These are phyloP conservation scores for Metschnikowia similis DNA, from an alignment of 805 yeast species.

Conservation along the genomic window DNA sequence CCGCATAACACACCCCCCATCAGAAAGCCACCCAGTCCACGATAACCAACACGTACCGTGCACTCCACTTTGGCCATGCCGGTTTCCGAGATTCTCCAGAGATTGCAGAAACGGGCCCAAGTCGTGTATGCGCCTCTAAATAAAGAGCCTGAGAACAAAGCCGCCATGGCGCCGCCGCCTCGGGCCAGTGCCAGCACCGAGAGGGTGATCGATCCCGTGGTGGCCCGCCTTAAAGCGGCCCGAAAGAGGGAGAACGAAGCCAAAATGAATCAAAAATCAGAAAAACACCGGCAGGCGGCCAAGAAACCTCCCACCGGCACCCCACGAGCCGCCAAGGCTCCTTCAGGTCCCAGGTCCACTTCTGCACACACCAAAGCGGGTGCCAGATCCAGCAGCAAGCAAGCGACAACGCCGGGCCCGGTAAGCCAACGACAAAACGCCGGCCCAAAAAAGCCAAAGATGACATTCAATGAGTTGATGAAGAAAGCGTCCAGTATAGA, in stretches of 20 bases:
- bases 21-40: neutral
- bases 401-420: neutral
- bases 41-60: neutral
- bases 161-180: neutral
- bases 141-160: neutral
- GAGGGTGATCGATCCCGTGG: constrained; percentile 60
- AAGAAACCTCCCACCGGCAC: constrained; percentile 9
- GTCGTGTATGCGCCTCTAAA: neutral
- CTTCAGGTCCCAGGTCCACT: neutral
- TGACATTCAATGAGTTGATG: constrained; percentile 66
- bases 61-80: constrained; percentile 18
- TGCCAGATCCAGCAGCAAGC: constrained; percentile 2
- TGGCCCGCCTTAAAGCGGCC: constrained; percentile 62
- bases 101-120: constrained; percentile 20
- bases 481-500: constrained; percentile 62
- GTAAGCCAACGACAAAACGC: neutral
- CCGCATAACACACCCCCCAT: neutral
- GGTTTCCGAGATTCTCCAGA: constrained; percentile 28
- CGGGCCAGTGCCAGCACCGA: neutral
- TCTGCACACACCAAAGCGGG: neutral
- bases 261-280: constrained; percentile 30
- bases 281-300: constrained; percentile 31
- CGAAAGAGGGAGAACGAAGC: constrained; percentile 53
- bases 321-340: neutral
- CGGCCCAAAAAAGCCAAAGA: constrained; percentile 24